phyloP scores from a whole-genome alignment of 2,329 filamentous ascomycete genomes.

The Epichloe glyceriae region DNA sequence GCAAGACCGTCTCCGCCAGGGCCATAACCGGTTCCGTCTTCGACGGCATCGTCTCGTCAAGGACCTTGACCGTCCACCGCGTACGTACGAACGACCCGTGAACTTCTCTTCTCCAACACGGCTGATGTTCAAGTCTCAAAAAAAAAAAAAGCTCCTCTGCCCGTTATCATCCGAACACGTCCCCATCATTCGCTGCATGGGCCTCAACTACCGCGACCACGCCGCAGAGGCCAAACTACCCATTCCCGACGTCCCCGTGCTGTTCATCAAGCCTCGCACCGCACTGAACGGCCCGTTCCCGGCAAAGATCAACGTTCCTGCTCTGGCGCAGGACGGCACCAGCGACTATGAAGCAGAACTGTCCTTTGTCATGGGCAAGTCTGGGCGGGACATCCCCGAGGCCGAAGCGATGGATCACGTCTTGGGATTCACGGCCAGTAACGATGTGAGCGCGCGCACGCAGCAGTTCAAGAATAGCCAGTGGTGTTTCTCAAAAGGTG shows the following conservation, averaged over 20 bases:
- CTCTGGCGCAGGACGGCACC: conserved; percentile 14
- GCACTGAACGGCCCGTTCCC: conserved; percentile 21
- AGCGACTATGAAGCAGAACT: conserved; percentile 29
- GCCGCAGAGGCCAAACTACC: conserved; percentile 24
- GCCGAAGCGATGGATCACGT: conserved; percentile 25
- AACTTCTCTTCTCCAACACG: too few species aligned
- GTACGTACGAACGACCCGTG: not conserved
- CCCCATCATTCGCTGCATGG: conserved; percentile 30
- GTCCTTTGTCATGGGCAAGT: conserved; percentile 23
- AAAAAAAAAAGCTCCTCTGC: conserved; percentile 14
- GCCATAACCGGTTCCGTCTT: conserved; percentile 1
- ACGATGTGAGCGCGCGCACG: conserved; percentile 25
- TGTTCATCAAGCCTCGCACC: conserved; percentile 28
- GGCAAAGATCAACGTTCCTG: conserved; percentile 16
- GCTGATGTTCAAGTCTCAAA: too few species aligned
- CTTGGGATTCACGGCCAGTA: conserved; percentile 25
- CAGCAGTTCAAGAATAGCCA: conserved; percentile 26
- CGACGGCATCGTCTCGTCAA: not conserved
- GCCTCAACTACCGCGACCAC: conserved; percentile 31
- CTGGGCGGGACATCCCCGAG: conserved; percentile 27
- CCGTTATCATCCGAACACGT: conserved; percentile 22
- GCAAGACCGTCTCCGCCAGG: not conserved
- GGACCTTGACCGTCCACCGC: not conserved
- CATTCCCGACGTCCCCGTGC: conserved; percentile 21
- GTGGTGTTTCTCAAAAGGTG: conserved; percentile 30